These are phyloP conservation scores for Fusarium tanahbumbuense DNA, from an alignment of 2,329 filamentous ascomycete genomes.

Conservation along the genomic window DNA sequence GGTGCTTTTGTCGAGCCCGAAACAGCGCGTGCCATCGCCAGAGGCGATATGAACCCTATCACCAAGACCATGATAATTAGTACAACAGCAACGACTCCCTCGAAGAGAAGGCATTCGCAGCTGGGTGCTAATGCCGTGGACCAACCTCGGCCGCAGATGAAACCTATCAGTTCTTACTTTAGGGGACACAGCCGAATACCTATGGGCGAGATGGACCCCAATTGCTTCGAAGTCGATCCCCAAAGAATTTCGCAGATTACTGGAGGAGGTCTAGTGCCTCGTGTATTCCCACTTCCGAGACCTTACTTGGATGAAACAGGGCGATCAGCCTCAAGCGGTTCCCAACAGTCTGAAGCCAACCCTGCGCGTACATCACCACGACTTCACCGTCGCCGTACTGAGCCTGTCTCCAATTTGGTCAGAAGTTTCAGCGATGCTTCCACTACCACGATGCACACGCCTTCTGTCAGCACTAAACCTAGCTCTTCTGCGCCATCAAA, in stretches of 20 bases:
- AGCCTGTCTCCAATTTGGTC: constrained; percentile 62
- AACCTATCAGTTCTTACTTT: constrained; percentile 68
- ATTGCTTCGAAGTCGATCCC: constrained; percentile 67
- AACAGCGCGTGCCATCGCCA: constrained; percentile 78
- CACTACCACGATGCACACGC: constrained; percentile 26
- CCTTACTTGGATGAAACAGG: constrained; percentile 62
- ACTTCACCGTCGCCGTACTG: constrained; percentile 62
- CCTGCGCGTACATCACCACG: constrained; percentile 53
- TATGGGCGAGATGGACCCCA: constrained; percentile 72
- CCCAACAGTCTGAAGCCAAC: constrained; percentile 27
- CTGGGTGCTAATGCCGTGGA: constrained; percentile 38
- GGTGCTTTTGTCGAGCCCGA: constrained; percentile 77
- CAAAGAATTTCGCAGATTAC: constrained; percentile 61
- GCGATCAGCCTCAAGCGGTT: constrained; percentile 31
- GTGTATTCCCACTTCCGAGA: constrained; percentile 69
- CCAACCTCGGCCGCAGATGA: constrained; percentile 51
- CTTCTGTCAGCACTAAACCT: constrained; percentile 24
- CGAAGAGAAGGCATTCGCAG: constrained; percentile 57
- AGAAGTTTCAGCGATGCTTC: constrained; percentile 42
- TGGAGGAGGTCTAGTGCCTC: constrained; percentile 61
- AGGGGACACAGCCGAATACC: constrained; percentile 63
- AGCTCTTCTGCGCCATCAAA: constrained; percentile 24
- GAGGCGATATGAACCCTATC: constrained; percentile 87
- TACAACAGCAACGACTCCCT: constrained; percentile 55
- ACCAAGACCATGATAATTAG: constrained; percentile 74